Evolutionary conservation across 2,329 filamentous ascomycete species (phyloP), one percentile per base, ranked within the genome.

Genomic region (Penicillium sp.): DNA sequence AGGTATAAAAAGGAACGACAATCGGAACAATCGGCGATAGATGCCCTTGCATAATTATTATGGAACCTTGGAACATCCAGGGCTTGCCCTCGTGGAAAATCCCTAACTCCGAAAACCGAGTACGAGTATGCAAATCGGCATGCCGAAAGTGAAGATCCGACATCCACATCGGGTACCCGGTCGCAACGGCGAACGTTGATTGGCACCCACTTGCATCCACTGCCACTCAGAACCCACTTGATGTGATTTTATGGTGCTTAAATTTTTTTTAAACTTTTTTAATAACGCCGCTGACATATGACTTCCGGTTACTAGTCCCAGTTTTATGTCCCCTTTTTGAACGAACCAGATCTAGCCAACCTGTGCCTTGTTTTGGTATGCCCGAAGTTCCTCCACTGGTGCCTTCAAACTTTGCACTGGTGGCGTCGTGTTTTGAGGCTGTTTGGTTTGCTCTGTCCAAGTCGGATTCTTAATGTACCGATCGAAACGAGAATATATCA

Each of bases 151-250:
- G 14, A 52, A 5, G 22, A 26, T n/a, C 18, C 9, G 20, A 16
- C 35, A 20, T 39, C 42, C 26, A 35, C 32, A 32, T 47, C 42
- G 50, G 50, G 50, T 39, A 47, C 20, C 34, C 50, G 50, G 50
- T 53, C 34, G 43, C 26, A 16, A 34, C 11, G 18, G 18, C 13
- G 42, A 8, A 18, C 34, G 16, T 35, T 47, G 32, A 20, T 53
- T 53, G 50, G 40, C 9, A 24, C 20, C 11, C 20, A 42, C 13
- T 24, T 22, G 29, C 2, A 39, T 53, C 50, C 50, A 53, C 42
- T 24, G 11, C 9, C 9, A 46, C 9, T 22, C 14, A 14, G 37
- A 16, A 24, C 34, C 43, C 34, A 46, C 42, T 47, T 53, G 18
- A 20, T 53, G 24, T 18, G 31, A n/a, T 34, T 20, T 32, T 26